Evolutionary conservation across 1,284 basidiomycete species (phyloP).

Genomic region (Ceratobasidium papillatum): DNA sequence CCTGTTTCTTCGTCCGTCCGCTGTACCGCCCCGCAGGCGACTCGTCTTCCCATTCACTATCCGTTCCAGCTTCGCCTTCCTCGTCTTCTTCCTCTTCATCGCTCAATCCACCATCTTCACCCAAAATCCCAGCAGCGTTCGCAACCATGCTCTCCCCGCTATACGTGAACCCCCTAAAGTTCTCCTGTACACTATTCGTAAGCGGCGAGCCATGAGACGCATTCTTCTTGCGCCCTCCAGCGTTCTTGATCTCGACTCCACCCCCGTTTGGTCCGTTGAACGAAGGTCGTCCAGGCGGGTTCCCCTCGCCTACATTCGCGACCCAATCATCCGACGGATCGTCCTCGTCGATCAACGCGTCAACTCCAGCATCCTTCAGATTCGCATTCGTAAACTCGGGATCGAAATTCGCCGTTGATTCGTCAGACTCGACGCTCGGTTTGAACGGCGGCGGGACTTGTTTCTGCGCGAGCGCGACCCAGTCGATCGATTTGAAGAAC

Average conservation of each 20-base stretch:
- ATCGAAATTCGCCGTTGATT: constrained; percentile 97
- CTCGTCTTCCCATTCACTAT: constrained; percentile 52
- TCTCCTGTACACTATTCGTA: constrained; percentile 91
- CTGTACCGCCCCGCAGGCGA: constrained; percentile 38
- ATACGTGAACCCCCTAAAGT: constrained; percentile 92
- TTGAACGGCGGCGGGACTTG: constrained; percentile 98
- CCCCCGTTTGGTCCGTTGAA: constrained; percentile 39
- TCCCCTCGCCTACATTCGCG: constrained; percentile 47
- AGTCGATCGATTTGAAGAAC: constrained; percentile 94
- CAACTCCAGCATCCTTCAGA: constrained; percentile 72
- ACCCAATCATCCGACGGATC: constrained; percentile 79
- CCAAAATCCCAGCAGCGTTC: constrained; percentile 57
- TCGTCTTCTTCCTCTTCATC: constrained; percentile 54
- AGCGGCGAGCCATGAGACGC: constrained; percentile 69
- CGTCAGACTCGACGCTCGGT: constrained; percentile 97
- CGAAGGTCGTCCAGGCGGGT: constrained; percentile 49
- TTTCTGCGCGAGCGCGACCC: constrained; percentile 85
- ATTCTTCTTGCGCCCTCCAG: constrained; percentile 56
- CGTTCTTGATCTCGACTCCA: constrained; percentile 43
- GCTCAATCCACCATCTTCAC: constrained; percentile 52
- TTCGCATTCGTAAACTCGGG: constrained; percentile 95
- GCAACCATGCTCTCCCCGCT: constrained; percentile 79
- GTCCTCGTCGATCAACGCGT: constrained; percentile 69
- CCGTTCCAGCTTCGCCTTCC: constrained; percentile 49
- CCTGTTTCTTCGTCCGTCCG: constrained; percentile 19